phyloP scores from a whole-genome alignment of 2,329 filamentous ascomycete genomes.

The Anthostomella pinea region DNA sequence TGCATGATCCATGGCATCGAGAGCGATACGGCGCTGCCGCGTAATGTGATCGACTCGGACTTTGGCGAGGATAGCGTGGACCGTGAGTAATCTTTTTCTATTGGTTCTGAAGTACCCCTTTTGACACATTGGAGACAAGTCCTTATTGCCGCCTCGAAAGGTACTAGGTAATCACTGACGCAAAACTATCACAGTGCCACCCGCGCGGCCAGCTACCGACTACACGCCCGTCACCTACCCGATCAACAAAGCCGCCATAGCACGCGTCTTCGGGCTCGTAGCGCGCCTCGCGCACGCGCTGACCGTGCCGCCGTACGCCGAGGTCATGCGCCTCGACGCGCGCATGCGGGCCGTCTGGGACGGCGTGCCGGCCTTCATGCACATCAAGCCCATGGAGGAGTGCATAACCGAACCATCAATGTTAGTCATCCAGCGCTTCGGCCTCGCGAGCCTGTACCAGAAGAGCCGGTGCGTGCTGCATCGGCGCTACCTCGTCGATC shows the following conservation, averaged over 20 bases:
- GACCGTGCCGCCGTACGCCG: conserved; percentile 43
- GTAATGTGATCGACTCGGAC: conserved; percentile 64
- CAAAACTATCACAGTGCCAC: too few relatives aligned
- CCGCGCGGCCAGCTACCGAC: conserved; percentile 53
- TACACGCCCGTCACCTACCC: conserved; percentile 58
- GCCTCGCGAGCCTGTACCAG: conserved; percentile 50
- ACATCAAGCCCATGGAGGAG: conserved; percentile 45
- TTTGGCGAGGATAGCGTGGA: conserved; percentile 54
- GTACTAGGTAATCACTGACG: too few relatives aligned
- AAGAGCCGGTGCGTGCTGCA: conserved; percentile 57
- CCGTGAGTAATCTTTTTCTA: too few relatives aligned
- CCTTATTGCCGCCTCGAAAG: too few relatives aligned
- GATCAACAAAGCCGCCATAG: conserved; percentile 48
- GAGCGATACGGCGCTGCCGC: conserved; percentile 58
- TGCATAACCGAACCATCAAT: conserved; percentile 47
- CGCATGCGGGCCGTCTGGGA: conserved; percentile 45
- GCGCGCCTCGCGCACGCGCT: conserved; percentile 49
- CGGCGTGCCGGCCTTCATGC: conserved; percentile 47
- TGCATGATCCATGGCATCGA: conserved; percentile 63
- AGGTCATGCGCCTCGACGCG: conserved; percentile 48
- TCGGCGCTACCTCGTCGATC: conserved; percentile 49
- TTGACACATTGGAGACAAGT: too few relatives aligned
- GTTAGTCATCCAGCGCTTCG: conserved; percentile 51
- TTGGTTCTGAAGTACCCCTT: too few relatives aligned
- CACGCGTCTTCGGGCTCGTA: conserved; percentile 48